A percentile compares a stretch with the other conserved stretches of the same genome.
These are phyloP conservation scores for Ogataea nitratoaversa DNA, from an alignment of 805 yeast genomes.

Conservation along the genomic window DNA sequence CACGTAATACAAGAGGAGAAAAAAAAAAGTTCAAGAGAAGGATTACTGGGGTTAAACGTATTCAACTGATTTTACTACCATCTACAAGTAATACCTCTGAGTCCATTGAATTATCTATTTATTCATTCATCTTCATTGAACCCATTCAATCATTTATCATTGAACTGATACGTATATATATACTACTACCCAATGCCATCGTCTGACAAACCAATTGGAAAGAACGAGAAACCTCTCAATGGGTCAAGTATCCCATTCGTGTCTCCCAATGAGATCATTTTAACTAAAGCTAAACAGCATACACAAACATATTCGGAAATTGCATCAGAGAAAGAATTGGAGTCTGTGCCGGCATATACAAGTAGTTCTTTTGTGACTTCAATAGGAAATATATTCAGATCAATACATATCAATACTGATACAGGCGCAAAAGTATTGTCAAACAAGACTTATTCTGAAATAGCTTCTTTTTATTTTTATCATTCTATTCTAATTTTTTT, in stretches of 20 bases:
- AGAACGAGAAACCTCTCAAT: neutral
- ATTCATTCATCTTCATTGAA: too few species aligned
- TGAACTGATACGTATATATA: too few species aligned
- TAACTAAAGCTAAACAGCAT: constrained; percentile 3
- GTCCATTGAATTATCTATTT: too few species aligned
- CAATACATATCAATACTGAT: constrained; percentile 8
- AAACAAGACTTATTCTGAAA: constrained; percentile 1
- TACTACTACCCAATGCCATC: neutral
- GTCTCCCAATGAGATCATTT: neutral
- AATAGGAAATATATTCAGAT: constrained; percentile 16
- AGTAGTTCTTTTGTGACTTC: constrained; percentile 16
- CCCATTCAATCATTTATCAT: too few species aligned
- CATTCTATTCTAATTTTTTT: constrained; percentile 48
- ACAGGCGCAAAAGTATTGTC: too few species aligned
- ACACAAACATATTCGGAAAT: constrained; percentile 10
- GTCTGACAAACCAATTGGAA: neutral
- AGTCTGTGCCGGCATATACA: constrained; percentile 17
- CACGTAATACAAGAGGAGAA: too few species aligned
- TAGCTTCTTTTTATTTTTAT: constrained; percentile 32
- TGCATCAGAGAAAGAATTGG: constrained; percentile 1
- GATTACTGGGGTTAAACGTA: too few species aligned
- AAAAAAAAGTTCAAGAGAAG: too few species aligned
- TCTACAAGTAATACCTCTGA: too few species aligned
- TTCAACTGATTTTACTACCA: too few species aligned
- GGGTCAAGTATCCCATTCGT: neutral